Conservation (phyloP, 179 eudicot genomes). For the Monotropa hypopitys region DNA sequence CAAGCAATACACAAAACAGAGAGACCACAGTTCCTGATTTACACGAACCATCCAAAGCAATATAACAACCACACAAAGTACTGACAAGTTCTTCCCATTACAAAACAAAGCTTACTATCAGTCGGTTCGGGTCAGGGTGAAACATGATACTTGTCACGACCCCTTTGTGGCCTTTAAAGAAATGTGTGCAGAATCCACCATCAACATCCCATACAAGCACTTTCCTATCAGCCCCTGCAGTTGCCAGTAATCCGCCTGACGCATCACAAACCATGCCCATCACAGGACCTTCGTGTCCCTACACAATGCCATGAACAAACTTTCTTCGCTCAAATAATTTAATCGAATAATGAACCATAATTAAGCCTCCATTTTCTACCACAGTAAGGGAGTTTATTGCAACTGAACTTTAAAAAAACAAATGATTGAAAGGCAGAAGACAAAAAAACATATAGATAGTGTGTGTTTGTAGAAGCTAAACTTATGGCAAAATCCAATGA, state of each 20-base stretch:
- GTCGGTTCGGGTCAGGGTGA: slow-evolving; percentile 68
- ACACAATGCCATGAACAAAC: slow-evolving; percentile 4
- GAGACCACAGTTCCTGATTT: not conserved
- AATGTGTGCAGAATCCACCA: slow-evolving; percentile 89
- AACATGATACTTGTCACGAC: slow-evolving; percentile 65
- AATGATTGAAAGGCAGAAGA: not conserved
- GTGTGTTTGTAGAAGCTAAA: not conserved
- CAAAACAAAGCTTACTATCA: slow-evolving; percentile 41
- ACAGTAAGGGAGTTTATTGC: not conserved
- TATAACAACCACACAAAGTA: not conserved
- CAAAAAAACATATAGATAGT: not conserved
- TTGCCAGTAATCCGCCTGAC: slow-evolving; percentile 87
- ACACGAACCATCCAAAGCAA: not conserved
- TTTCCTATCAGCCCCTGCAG: slow-evolving; percentile 85
- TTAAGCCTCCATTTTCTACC: not conserved
- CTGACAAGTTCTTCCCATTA: not conserved
- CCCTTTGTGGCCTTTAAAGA: slow-evolving; percentile 84
- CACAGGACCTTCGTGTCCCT: slow-evolving; percentile 96
- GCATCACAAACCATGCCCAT: slow-evolving; percentile 89
- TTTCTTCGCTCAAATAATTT: not conserved
- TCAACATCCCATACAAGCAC: slow-evolving; percentile 94
- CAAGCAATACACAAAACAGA: not conserved
- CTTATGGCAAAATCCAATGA: not conserved
- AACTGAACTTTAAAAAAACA: not conserved
- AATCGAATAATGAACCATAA: not conserved